A percentile compares a stretch with the other conserved stretches of the same genome.
These are phyloP conservation scores for Sporothrix humicola DNA, from an alignment of 2,329 filamentous ascomycete species.

Conservation along the genomic window DNA sequence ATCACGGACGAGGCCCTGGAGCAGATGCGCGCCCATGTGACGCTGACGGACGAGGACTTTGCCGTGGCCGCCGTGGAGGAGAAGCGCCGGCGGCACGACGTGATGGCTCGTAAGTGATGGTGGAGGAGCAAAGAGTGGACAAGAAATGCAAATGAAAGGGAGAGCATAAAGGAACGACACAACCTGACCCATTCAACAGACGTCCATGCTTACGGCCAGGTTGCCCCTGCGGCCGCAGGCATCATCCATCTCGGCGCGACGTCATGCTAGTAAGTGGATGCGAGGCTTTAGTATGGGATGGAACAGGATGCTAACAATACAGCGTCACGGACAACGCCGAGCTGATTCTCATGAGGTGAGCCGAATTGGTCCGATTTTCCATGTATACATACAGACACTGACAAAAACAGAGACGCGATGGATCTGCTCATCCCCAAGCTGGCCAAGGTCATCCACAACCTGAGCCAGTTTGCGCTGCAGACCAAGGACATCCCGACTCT, in stretches of 20 bases:
- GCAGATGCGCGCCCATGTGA: slow-evolving; percentile 71
- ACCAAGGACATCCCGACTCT: slow-evolving; percentile 36
- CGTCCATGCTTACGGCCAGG: slow-evolving; percentile 75
- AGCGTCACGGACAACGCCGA: slow-evolving; percentile 68
- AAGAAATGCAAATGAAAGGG: no score
- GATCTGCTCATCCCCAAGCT: slow-evolving; percentile 79
- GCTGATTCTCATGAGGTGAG: slow-evolving; percentile 68
- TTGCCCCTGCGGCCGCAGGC: slow-evolving; percentile 76
- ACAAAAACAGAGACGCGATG: slow-evolving; percentile 64
- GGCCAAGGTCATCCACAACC: slow-evolving; percentile 77
- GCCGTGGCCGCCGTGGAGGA: slow-evolving; percentile 77
- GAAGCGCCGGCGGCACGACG: slow-evolving; percentile 68
- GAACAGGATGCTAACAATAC: slow-evolving; percentile 8
- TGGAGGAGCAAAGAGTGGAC: no score
- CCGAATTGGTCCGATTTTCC: not conserved
- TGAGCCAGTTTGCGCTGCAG: slow-evolving; percentile 72
- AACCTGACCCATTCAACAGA: slow-evolving; percentile 49
- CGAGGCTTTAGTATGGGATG: no score
- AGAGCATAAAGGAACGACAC: not conserved
- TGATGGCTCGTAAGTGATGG: slow-evolving; percentile 16
- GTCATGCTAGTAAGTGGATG: slow-evolving; percentile 48
- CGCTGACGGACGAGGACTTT: slow-evolving; percentile 63
- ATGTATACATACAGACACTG: not conserved
- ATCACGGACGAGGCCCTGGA: slow-evolving; percentile 77
- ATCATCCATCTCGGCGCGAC: slow-evolving; percentile 81